Evolutionary conservation across 176 grass and related monocot genomes (phyloP), one percentile per base, ranked within the genome.

Genomic region (Saccharum officinarum): DNA sequence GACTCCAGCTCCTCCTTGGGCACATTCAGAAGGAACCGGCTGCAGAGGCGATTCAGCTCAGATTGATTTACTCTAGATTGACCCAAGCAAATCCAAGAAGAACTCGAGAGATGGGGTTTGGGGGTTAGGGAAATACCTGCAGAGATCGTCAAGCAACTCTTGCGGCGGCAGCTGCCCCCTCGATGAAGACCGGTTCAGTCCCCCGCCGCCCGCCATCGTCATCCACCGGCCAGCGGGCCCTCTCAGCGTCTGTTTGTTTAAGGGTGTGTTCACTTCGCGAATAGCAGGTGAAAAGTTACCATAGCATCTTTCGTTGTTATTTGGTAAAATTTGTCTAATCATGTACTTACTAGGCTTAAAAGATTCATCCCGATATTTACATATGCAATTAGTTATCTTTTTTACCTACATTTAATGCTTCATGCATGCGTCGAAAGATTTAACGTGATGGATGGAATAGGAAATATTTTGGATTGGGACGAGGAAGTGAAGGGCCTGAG

Each of bases 81-180:
- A 83, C 28, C 47, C 72, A 59, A 85, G 13, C 42, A 41, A 82
- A 88, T 70, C 41, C 47, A 23, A 73, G 39, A 50, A 78, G 45
- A 50, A 78, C 12, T 72, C 10, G 73, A 23, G 73, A 80, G 38
- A 79, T 73, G 54, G 55, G 75, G 31, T 34, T 50, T 26, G 20
- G 30, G 74, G 40, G n/a, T 50, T 30, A 80, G 67, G 22, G 71
- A 20, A 50, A 37, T 84, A 95, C 97, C 97, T 98, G 97, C 97
- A 98, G 80, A 98, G 97, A 88, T 98, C 93, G 60, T 98, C 97
- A 33, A 95, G 93, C 23, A 98, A 88, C 74, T 98, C 97, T 85
- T 95, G 97, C 26, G 91, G 88, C 17, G 93, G 97, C 41, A 89
- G 64, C 76, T 86, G 86, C 47, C 84, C 87, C 84, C 80, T 85